Evolutionary conservation across 495 filamentous ascomycete genomes (phyloP).

Genomic region (Penicillium flavigenum): DNA sequence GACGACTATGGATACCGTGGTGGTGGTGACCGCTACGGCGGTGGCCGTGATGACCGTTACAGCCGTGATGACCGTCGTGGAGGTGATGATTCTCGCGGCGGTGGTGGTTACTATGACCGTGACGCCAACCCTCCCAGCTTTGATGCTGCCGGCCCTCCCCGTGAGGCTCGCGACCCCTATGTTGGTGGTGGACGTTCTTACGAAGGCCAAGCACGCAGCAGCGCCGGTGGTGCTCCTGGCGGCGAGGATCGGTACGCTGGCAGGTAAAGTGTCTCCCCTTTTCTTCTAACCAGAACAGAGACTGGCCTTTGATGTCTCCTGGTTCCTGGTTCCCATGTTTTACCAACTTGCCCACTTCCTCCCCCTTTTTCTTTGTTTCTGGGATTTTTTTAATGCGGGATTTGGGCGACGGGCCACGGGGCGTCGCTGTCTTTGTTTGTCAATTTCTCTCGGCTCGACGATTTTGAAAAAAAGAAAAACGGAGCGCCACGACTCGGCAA

Average conservation of each 20-base stretch:
- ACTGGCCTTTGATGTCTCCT: constrained; percentile 12
- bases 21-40: constrained; percentile 46
- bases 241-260: constrained; percentile 46
- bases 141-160: constrained; percentile 56
- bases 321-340: constrained; percentile 19
- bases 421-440: constrained; percentile 38
- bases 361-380: constrained; percentile 22
- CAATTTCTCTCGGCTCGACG: constrained; percentile 31
- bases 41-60: constrained; percentile 66
- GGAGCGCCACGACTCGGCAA: constrained; percentile 37
- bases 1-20: constrained; percentile 51
- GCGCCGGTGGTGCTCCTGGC: constrained; percentile 7
- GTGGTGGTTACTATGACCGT: constrained; percentile 49
- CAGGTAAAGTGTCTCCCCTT: constrained; percentile 39
- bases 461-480: constrained; percentile 26
- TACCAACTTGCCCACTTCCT: constrained; percentile 12
- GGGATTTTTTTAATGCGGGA: constrained; percentile 39
- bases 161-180: constrained; percentile 62
- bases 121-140: constrained; percentile 40
- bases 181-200: constrained; percentile 48
- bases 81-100: constrained; percentile 38
- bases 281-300: constrained; percentile 19
- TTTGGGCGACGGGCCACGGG: constrained; percentile 38
- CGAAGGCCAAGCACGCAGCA: constrained; percentile 35
- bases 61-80: constrained; percentile 60